Evolutionary conservation across 768 basidiomycete genomes (phyloP).

Genomic region (Trametes maxima): DNA sequence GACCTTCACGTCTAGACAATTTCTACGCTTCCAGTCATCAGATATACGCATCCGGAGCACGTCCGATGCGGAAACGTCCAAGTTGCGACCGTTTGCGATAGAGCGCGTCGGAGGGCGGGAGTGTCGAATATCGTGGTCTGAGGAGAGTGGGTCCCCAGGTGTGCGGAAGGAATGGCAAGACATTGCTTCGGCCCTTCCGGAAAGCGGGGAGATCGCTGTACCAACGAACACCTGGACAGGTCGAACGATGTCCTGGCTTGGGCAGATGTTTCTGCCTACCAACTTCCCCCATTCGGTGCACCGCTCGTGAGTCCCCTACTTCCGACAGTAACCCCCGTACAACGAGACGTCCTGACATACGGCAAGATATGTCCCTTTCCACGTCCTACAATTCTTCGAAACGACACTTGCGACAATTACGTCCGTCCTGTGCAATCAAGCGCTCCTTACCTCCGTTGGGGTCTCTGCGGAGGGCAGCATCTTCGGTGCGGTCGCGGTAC

Average conservation of each 20-base stretch:
- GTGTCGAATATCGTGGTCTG: constrained; percentile 30
- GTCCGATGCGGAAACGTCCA: not conserved
- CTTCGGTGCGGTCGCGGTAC: constrained; percentile 34
- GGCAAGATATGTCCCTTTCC: constrained; percentile 29
- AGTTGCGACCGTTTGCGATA: constrained; percentile 26
- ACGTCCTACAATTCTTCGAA: constrained; percentile 32
- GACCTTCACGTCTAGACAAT: not conserved
- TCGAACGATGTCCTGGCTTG: constrained; percentile 29
- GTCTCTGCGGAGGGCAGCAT: constrained; percentile 34
- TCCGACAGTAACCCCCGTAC: not conserved
- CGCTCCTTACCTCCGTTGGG: constrained; percentile 32
- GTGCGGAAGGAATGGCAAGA: constrained; percentile 31
- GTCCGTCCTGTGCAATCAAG: constrained; percentile 35
- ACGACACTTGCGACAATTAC: constrained; percentile 29
- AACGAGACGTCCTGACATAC: not conserved
- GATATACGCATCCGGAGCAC: not conserved
- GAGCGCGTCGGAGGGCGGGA: constrained; percentile 32
- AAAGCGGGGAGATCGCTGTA: constrained; percentile 2
- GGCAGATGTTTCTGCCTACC: constrained; percentile 35
- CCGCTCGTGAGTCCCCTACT: constrained; percentile 29
- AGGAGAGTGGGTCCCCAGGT: constrained; percentile 8
- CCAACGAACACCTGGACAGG: constrained; percentile 24
- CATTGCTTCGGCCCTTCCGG: constrained; percentile 1
- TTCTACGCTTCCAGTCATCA: not conserved
- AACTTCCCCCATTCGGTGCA: constrained; percentile 35